These are phyloP conservation scores for Kodamaea jinghongensis DNA, from an alignment of 805 yeast genomes.

Conservation along the genomic window DNA sequence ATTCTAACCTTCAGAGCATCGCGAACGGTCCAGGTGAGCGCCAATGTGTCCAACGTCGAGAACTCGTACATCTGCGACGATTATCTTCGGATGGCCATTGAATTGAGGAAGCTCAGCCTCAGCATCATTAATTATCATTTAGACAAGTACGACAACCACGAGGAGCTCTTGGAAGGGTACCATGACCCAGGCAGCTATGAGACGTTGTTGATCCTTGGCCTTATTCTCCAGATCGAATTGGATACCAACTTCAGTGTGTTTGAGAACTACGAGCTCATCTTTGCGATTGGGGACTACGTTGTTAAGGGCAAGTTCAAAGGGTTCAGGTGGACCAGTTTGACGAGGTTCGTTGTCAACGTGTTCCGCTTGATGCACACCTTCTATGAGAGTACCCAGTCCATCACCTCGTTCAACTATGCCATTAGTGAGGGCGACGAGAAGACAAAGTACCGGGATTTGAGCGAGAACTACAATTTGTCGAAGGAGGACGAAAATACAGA, in stretches of 20 bases:
- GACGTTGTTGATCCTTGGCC: slow-evolving; percentile 30
- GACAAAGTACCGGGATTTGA: slow-evolving; percentile 45
- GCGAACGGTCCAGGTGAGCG: not conserved
- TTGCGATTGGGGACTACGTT: slow-evolving; percentile 39
- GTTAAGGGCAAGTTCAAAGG: slow-evolving; percentile 18
- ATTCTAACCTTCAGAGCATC: slow-evolving; percentile 18
- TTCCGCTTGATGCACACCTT: slow-evolving; percentile 36
- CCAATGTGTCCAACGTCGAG: not conserved
- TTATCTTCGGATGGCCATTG: slow-evolving; percentile 26
- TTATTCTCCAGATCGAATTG: slow-evolving; percentile 36
- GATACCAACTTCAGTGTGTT: slow-evolving; percentile 39
- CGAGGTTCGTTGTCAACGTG: slow-evolving; percentile 24
- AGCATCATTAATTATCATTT: slow-evolving; percentile 37
- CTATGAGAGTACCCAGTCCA: slow-evolving; percentile 48
- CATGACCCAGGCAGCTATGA: slow-evolving; percentile 24
- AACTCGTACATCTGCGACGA: slow-evolving; percentile 1
- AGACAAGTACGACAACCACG: slow-evolving; percentile 37
- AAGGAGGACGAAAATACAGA: slow-evolving; percentile 11
- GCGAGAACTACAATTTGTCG: slow-evolving; percentile 34
- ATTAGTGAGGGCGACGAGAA: slow-evolving; percentile 35
- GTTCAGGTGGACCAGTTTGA: slow-evolving; percentile 17
- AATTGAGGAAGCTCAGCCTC: slow-evolving; percentile 35
- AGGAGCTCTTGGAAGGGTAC: slow-evolving; percentile 10
- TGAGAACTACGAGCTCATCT: slow-evolving; percentile 41
- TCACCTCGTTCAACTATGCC: slow-evolving; percentile 46